Percentiles rank a stretch among this genome's conserved stretches.
Evolutionary conservation across 2,329 filamentous ascomycete species (phyloP).

Genomic region (Botrytis byssoidea): DNA sequence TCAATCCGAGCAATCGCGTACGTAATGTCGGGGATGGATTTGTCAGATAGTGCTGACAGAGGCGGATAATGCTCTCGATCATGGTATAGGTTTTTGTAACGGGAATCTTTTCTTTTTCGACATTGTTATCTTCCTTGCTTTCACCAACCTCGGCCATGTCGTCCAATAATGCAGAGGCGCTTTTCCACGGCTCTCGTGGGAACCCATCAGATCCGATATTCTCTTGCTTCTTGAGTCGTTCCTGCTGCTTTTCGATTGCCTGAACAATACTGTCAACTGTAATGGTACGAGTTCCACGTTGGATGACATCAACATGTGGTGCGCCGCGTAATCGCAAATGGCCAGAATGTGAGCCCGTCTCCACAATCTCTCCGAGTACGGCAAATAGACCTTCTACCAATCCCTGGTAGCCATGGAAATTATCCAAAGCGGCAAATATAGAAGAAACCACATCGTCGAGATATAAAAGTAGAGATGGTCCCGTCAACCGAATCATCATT

Average conservation of each 20-base stretch:
- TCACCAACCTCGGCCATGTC: slow-evolving; percentile 26
- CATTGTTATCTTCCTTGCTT: slow-evolving; percentile 33
- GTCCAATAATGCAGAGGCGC: slow-evolving; percentile 40
- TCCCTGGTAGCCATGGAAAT: slow-evolving; percentile 86
- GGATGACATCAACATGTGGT: slow-evolving; percentile 43
- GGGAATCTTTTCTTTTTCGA: slow-evolving; percentile 51
- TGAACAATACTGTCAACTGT: slow-evolving; percentile 50
- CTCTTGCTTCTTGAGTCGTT: slow-evolving; percentile 26
- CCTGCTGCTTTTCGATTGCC: slow-evolving; percentile 55
- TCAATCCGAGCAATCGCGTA: slow-evolving; percentile 72
- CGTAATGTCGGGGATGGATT: slow-evolving; percentile 78
- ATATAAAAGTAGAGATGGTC: slow-evolving; percentile 77
- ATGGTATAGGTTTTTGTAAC: slow-evolving; percentile 78
- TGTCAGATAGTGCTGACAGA: slow-evolving; percentile 88
- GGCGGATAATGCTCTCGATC: slow-evolving; percentile 74
- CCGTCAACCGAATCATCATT: slow-evolving; percentile 92
- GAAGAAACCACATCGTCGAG: slow-evolving; percentile 88
- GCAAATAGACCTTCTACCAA: slow-evolving; percentile 84
- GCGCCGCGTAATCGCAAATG: slow-evolving; percentile 42
- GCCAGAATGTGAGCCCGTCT: slow-evolving; percentile 69
- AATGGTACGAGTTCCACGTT: slow-evolving; percentile 41
- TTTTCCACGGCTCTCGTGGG: slow-evolving; percentile 40
- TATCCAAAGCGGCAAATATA: slow-evolving; percentile 89
- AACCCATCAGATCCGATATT: slow-evolving; percentile 29
- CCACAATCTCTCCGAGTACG: slow-evolving; percentile 78